These are phyloP conservation scores for Cenchrus purpureus DNA, from an alignment of 176 grass and related monocot species.

Conservation along the genomic window DNA sequence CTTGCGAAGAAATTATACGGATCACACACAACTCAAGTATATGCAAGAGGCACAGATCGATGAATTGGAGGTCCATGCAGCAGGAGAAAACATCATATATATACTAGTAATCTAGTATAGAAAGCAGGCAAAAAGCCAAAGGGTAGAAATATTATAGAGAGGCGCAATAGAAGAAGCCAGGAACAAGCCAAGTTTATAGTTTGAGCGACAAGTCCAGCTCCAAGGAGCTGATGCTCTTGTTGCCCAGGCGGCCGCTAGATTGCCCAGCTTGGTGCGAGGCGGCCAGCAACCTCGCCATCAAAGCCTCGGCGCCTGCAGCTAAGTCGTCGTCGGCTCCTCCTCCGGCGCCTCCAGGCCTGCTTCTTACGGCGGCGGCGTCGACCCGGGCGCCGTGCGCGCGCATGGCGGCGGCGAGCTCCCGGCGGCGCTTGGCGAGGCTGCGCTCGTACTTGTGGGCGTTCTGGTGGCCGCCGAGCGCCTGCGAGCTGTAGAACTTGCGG, in stretches of 20 bases:
- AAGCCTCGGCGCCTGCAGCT: not conserved
- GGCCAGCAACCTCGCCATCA: not conserved
- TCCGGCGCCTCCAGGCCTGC: not conserved
- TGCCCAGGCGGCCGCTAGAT: not conserved
- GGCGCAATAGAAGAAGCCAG: not conserved
- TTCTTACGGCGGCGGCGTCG: not conserved
- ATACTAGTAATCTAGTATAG: too few species aligned
- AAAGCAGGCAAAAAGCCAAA: not conserved
- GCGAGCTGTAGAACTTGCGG: slow-evolving; percentile 59
- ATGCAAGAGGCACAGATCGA: not conserved
- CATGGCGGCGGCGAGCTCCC: slow-evolving; percentile 26
- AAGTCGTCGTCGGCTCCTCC: not conserved
- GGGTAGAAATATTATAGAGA: not conserved
- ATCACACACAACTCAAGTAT: not conserved
- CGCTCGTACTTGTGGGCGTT: slow-evolving; percentile 74
- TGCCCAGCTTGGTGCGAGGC: not conserved
- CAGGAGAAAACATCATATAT: not conserved
- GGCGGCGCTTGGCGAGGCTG: slow-evolving; percentile 44
- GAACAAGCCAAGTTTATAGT: not conserved
- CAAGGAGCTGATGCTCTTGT: not conserved
- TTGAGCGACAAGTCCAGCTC: slow-evolving; percentile 25
- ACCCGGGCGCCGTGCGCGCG: slow-evolving; percentile 10
- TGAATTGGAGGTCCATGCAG: not conserved
- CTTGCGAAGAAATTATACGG: not conserved
- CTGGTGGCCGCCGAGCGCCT: slow-evolving; percentile 74